A percentile compares a stretch with the other conserved stretches of the same genome.
phyloP scores from a whole-genome alignment of 179 eudicot genomes.

The Patellifolia procumbens region DNA sequence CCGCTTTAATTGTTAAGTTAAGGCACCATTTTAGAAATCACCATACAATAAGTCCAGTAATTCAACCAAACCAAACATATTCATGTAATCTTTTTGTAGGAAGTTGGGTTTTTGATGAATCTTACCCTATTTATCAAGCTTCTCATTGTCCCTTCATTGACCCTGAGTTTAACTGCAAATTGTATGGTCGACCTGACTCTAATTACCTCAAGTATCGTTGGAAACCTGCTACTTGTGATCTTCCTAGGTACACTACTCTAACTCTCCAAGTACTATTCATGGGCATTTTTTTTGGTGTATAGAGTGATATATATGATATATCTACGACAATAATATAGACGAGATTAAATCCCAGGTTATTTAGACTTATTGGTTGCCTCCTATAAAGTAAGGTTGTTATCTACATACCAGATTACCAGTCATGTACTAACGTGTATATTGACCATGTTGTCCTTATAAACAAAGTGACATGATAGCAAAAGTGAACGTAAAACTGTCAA shows the following conservation, averaged over 20 bases:
- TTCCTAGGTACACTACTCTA: slow-evolving; percentile 53
- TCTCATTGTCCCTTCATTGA: slow-evolving; percentile 69
- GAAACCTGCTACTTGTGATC: slow-evolving; percentile 74
- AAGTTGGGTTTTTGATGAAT: slow-evolving; percentile 65
- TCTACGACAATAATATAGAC: no score
- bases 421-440: no score
- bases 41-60: slow-evolving; percentile 30
- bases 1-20: slow-evolving; percentile 43
- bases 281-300: no score
- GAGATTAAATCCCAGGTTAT: no score
- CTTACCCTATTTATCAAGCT: slow-evolving; percentile 60
- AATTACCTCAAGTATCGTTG: slow-evolving; percentile 81
- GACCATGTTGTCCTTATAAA: no score
- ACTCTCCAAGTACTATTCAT: not conserved
- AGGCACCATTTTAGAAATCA: slow-evolving; percentile 37
- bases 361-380: no score
- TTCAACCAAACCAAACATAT: slow-evolving; percentile 41
- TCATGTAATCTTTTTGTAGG: slow-evolving; percentile 72
- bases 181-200: slow-evolving; percentile 82
- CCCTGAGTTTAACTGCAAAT: slow-evolving; percentile 70
- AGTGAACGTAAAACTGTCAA: no score
- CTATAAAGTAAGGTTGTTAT: no score
- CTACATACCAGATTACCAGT: no score
- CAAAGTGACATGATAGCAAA: no score
- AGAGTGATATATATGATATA: no score